Base-by-base conservation (phyloP, 306 rosid genomes). In the Dalbergia oliveri region DNA sequence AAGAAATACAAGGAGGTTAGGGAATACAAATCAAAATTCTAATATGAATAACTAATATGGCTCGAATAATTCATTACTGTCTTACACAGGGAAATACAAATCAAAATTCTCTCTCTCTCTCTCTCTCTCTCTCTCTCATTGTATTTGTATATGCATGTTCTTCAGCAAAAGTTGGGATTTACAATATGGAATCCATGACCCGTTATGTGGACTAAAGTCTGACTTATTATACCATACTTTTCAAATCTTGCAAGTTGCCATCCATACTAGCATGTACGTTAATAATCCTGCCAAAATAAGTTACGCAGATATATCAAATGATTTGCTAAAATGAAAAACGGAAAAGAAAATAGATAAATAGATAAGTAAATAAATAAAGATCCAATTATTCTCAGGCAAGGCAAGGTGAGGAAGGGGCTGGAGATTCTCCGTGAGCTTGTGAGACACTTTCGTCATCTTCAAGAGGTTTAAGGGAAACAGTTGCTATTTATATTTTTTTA, bases 271-370 rank as follows among this genome's bases (percentile, higher is more conserved):
- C 70, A 83, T 44, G 49, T 58, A 80, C 77, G 77, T 57, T 69
- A 84, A 66, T 21, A 86, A 33, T 77, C 93, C 97, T 92, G 85
- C 83, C 72, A 31, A 21, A 12, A 50, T 37, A 37, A 6, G 5
- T 37, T 37, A 37, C 41, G 7, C 41, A 37, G 31, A 26, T 26
- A 26, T 26, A 26, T 80, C 63, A 69, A 62, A 60, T 35, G 54
- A 49, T 37, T 66, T 80, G 51, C 51, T 59, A 68, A 78, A 41
- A 62, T 21, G 44, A 19, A 35, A 45, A 16, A 39, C 18, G 21
- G 3, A n/a, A n/a, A 12, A 44, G 31, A 12, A 26, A 21, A 0
- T 21, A 21, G 23, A 26, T 26, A 14, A 39, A 45, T 11, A 11
- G 4, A 11, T 49, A 49, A 11, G 11, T 49, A 49, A 49, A 3